Evolutionary conservation across 352 stramenopile species (phyloP), one percentile per base, ranked within the genome.

Genomic region (Plasmopara halstedii): DNA sequence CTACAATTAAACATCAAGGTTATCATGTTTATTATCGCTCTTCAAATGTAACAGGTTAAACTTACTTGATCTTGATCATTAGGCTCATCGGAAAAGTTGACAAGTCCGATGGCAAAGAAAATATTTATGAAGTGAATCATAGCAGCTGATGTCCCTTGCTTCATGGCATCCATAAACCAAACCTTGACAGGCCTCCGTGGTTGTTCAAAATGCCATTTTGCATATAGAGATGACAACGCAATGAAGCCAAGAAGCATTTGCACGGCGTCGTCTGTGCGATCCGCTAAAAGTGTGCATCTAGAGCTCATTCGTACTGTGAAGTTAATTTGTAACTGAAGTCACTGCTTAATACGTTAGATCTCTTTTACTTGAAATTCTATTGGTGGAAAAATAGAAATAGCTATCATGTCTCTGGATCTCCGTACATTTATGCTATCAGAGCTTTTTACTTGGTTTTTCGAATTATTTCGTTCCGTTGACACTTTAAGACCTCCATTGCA

Each of bases 91-190:
- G 67, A 79, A 36, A 67, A 69, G 33, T 76, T 68, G 9, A 81
- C 76, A 31, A 85, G 76, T n/a, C 68, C 58, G 51, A 91, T 88
- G 15, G 79, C 72, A 47, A 73, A 83, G 1, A 83, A 39, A 48
- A 91, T 84, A 53, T 91, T 91, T 44, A 87, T 63, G 45, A 85
- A 68, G 53, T 91, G 79, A 37, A 87, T 70, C 59, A 91, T 85
- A 2, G 68, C 70, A 15, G 79, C 79, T 13, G 73, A 87, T 44
- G 74, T 82, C 57, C 75, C 79, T 46, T 91, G 79, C 51, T 91
- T 91, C 62, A 85, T 83, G 42, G 79, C 79, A 49, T 91, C 79
- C 56, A 91, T 74, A 43, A 91, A 84, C 79, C 79, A 91, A 47
- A 91, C 65, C 48, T 71, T 58, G n/a, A 56, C 64, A 13, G 79